Base-by-base conservation (phyloP, 257 asterid species). In the Haberlea rhodopensis region DNA sequence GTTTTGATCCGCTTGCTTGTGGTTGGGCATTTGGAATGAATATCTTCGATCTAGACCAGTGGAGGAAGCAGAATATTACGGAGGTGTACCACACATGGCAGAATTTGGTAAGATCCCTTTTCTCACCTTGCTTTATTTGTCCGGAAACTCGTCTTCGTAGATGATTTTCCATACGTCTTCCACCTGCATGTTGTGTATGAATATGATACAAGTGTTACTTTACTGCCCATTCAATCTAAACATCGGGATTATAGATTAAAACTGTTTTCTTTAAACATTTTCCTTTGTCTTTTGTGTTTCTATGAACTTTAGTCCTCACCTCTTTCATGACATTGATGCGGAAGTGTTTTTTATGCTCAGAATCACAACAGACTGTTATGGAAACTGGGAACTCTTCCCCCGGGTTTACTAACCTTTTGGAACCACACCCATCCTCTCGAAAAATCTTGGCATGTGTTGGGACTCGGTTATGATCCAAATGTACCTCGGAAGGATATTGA, bases 21-120 rank as follows among this genome's bases (percentile, higher is more conserved):
- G 98, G 98, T 57, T 91, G 98, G 98, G 98, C 96, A 4, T 89
- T 89, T 68, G 98, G 96, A 53, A 89, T 91, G 96, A 91, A 91
- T 63, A 79, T 91, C 60, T 76, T 91, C 43, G 91, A 91, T 73
- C 76, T 91, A 65, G 72, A 72, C 2, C 75, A 82, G 69, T 91
- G 96, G 96, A 85, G 79, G 79, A 82, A 79, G 74, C 95, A 91
- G 61, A 82, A 84, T 73, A 89, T 92, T 66, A 92, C 99, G 4
- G 84, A 80, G 24, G 80, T 85, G 60, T 92, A 92, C 71, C 99
- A 89, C 84, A 75, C 80, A 63, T 92, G 99, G 99, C 97, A 89
- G 77, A 85, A 88, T 73, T 79, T 82, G 89, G 98, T 91, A 83
- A 71, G 82, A 7, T 60, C 53, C 29, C 62, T 16, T 60, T 28